A percentile compares a stretch with the other conserved stretches of the same genome.
Evolutionary conservation across 495 filamentous ascomycete genomes (phyloP).

Genomic region (Daldinia caldariorum): DNA sequence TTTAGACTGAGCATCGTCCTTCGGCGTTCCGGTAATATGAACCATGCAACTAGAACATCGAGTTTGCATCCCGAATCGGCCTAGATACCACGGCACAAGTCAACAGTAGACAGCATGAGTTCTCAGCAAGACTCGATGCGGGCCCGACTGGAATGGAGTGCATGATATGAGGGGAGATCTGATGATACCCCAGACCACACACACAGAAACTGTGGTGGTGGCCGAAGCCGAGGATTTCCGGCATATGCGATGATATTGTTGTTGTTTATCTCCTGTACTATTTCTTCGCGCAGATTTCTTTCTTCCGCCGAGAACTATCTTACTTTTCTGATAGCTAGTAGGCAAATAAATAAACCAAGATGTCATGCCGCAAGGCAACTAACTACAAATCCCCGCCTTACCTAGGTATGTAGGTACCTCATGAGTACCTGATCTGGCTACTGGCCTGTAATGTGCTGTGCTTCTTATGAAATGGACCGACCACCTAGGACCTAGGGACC

Average conservation of each 20-base stretch:
- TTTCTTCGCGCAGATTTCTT: background rate
- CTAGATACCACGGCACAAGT: background rate
- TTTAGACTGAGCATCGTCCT: background rate
- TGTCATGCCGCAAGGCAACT: too few species aligned
- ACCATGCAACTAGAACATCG: background rate
- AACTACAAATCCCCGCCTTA: too few species aligned
- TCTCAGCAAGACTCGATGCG: background rate
- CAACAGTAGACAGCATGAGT: background rate
- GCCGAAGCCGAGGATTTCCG: background rate
- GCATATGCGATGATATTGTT: background rate
- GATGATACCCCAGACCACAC: background rate
- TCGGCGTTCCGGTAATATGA: background rate
- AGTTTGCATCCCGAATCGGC: background rate
- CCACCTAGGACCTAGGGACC: too few species aligned
- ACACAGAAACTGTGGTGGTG: background rate
- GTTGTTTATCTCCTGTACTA: background rate
- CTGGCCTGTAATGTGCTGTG: too few species aligned
- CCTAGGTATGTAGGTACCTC: too few species aligned
- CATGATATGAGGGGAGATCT: background rate
- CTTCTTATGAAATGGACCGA: too few species aligned
- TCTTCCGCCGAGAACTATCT: too few species aligned
- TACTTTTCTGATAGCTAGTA: too few species aligned
- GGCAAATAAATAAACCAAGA: too few species aligned
- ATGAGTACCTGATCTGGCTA: too few species aligned
- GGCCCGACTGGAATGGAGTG: too few species aligned